A percentile compares a stretch with the other conserved stretches of the same genome.
These are phyloP conservation scores for Colletotrichum lini DNA, from an alignment of 2,329 filamentous ascomycete genomes.

Conservation along the genomic window DNA sequence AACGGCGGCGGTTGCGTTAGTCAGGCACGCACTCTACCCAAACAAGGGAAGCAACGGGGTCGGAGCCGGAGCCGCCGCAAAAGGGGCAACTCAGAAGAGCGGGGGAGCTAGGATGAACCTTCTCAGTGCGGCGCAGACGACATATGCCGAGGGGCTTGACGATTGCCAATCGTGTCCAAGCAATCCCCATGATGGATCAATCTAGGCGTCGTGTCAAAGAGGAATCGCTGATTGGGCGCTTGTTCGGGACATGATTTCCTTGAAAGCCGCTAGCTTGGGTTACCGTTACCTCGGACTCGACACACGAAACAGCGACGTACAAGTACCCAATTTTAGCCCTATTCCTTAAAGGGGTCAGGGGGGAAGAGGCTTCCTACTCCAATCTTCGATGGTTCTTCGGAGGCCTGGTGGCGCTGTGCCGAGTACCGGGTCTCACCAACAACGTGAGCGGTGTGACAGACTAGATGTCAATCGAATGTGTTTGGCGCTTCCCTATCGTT, in stretches of 20 bases:
- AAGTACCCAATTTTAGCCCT: slow-evolving; percentile 26
- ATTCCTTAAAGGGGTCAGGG: background rate
- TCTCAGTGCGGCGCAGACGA: background rate
- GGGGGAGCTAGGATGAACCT: background rate
- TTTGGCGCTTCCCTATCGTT: background rate
- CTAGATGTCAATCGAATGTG: background rate
- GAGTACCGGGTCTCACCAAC: slow-evolving; percentile 3
- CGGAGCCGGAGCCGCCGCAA: slow-evolving; percentile 4
- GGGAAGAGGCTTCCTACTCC: background rate
- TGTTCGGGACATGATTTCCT: slow-evolving; percentile 36
- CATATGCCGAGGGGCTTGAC: background rate
- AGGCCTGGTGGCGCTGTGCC: background rate
- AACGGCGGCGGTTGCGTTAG: slow-evolving; percentile 10
- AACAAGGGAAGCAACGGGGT: slow-evolving; percentile 7
- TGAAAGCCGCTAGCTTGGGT: slow-evolving; percentile 37
- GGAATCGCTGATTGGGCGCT: slow-evolving; percentile 21
- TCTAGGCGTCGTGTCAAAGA: background rate
- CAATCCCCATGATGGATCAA: background rate
- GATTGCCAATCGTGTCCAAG: background rate
- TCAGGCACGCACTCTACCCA: slow-evolving; percentile 2
- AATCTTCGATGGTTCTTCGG: background rate
- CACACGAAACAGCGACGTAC: slow-evolving; percentile 35
- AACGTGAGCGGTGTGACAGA: background rate
- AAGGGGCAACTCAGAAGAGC: background rate
- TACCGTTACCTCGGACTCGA: slow-evolving; percentile 31